A percentile compares a stretch with the other conserved stretches of the same genome.
These are phyloP conservation scores for Boletus pseudo-olivaceus DNA, from an alignment of 768 basidiomycete genomes.

Conservation along the genomic window DNA sequence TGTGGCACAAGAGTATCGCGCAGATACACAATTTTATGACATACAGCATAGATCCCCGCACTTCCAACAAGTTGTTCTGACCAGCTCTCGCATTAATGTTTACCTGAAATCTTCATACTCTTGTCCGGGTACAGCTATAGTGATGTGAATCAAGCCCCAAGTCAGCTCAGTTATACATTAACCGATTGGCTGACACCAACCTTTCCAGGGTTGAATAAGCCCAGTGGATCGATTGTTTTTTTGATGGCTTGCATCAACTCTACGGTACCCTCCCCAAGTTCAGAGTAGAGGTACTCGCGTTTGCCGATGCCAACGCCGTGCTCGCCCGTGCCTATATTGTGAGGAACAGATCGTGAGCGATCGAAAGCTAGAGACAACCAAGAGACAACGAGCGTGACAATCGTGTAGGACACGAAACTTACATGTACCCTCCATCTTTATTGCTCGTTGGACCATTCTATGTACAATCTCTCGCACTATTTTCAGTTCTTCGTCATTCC, in stretches of 20 bases:
- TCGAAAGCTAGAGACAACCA: not conserved
- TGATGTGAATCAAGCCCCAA: not conserved
- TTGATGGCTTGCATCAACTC: conserved; percentile 84
- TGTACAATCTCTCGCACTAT: conserved; percentile 45
- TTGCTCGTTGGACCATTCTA: conserved; percentile 64
- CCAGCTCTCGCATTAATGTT: not conserved
- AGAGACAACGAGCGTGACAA: too few species aligned
- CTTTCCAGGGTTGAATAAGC: conserved; percentile 85
- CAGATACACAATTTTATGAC: not conserved
- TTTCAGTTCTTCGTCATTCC: conserved; percentile 49
- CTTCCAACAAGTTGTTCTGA: not conserved
- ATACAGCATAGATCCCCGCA: not conserved
- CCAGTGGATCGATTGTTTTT: conserved; percentile 64
- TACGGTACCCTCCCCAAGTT: conserved; percentile 81
- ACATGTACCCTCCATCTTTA: conserved; percentile 75
- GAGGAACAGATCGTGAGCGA: not conserved
- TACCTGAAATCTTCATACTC: conserved; percentile 14
- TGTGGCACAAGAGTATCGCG: not conserved
- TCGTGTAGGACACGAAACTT: conserved; percentile 14
- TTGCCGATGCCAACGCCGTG: conserved; percentile 90
- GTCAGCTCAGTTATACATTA: not conserved
- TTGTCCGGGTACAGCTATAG: conserved; percentile 24
- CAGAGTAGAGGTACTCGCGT: conserved; percentile 72
- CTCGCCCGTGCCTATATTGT: conserved; percentile 62
- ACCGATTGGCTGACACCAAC: conserved; percentile 29